phyloP scores from a whole-genome alignment of 176 grass and related monocot species.

The Raddia guianensis region DNA sequence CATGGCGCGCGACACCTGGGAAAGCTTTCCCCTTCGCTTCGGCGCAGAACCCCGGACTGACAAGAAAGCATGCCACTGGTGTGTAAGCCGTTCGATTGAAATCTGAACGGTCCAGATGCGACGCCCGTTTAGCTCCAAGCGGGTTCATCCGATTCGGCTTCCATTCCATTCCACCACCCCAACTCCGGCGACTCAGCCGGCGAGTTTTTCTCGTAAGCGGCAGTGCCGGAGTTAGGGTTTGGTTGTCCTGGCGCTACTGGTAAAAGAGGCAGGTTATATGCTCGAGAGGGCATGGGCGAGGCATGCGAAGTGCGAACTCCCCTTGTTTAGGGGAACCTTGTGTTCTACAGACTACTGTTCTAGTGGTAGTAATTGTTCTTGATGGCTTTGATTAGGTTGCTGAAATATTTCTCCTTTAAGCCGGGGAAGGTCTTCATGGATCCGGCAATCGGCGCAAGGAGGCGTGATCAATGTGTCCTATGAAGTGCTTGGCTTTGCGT shows the following conservation, averaged over 20 bases:
- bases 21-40: not conserved
- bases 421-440: not conserved
- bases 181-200: not conserved
- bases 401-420: not conserved
- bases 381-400: not conserved
- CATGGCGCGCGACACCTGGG: conserved; percentile 31
- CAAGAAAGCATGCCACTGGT: not conserved
- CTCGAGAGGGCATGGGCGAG: conserved; percentile 9
- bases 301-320: not conserved
- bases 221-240: not conserved
- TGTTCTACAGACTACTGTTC: not conserved
- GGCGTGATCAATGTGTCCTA: not conserved
- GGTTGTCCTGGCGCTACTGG: not conserved
- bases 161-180: not conserved
- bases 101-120: conserved; percentile 10
- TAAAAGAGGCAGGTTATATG: not conserved
- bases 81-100: conserved; percentile 13
- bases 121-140: not conserved
- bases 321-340: not conserved
- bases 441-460: not conserved
- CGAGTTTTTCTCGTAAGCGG: not conserved
- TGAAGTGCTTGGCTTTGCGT: not conserved
- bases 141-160: not conserved
- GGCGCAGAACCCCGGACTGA: not conserved
- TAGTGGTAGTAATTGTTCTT: not conserved